Conservation (phyloP, 1,139 yeast species). For the Scheffersomyces lignicola region DNA sequence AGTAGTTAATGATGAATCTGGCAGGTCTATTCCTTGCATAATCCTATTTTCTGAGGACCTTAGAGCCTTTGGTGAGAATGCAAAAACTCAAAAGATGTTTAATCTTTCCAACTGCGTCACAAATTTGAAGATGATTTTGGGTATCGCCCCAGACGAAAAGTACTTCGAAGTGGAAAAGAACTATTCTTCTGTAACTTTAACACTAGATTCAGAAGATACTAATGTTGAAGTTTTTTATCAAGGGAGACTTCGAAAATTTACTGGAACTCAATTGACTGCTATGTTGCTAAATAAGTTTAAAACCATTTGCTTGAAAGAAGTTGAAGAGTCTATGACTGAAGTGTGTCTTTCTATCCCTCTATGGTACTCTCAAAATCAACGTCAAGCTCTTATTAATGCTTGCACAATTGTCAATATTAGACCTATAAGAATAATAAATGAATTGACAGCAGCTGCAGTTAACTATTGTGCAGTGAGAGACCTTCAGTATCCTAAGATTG, state of each 20-base stretch:
- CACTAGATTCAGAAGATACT: conserved; percentile 64
- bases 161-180: conserved; percentile 74
- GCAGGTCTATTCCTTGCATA: conserved; percentile 92
- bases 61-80: conserved; percentile 93
- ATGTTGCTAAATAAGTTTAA: conserved; percentile 93
- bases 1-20: conserved; percentile 96
- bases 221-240: conserved; percentile 84
- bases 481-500: too few relatives aligned
- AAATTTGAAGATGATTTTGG: conserved; percentile 88
- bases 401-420: conserved; percentile 94
- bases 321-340: conserved; percentile 78
- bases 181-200: conserved; percentile 69
- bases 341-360: conserved; percentile 95
- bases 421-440: too few relatives aligned
- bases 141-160: conserved; percentile 73
- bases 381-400: conserved; percentile 95
- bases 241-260: conserved; percentile 77
- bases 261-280: conserved; percentile 88
- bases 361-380: conserved; percentile 96
- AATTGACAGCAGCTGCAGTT: too few relatives aligned
- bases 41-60: conserved; percentile 89
- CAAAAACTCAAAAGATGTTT: conserved; percentile 93
- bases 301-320: conserved; percentile 76
- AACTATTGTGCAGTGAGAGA: too few relatives aligned
- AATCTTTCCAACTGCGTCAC: conserved; percentile 95